Conservation (phyloP, 495 filamentous ascomycete genomes). For the Aspergillus cristatus region DNA sequence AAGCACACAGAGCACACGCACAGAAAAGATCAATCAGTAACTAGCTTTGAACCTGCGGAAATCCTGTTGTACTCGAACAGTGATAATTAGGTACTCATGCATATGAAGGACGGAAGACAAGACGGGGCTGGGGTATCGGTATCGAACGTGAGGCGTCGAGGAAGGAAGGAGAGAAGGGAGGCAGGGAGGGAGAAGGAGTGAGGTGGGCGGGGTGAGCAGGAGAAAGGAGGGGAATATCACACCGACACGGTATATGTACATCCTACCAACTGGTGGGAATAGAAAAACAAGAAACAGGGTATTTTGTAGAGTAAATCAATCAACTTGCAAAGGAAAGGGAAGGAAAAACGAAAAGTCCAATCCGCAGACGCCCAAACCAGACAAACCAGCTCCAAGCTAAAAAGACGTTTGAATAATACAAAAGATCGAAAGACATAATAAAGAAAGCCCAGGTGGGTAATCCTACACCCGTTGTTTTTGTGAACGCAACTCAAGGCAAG, state of each 20-base stretch:
- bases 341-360: background rate
- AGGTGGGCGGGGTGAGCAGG: background rate
- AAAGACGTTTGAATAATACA: background rate
- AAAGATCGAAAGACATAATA: background rate
- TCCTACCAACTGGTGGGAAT: conserved; percentile 1
- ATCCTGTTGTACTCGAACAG: background rate
- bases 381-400: background rate
- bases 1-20: background rate
- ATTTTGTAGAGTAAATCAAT: conserved; percentile 4
- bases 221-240: conserved; percentile 1
- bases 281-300: conserved; percentile 2
- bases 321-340: conserved; percentile 1
- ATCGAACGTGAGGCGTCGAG: conserved; percentile 15
- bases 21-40: conserved; percentile 2
- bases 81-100: background rate
- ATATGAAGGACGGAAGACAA: conserved; percentile 1
- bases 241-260: conserved; percentile 14
- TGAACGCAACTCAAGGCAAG: conserved; percentile 5
- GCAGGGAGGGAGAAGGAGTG: no score
- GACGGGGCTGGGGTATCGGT: conserved; percentile 20
- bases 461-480: background rate
- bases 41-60: conserved; percentile 25
- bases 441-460: background rate
- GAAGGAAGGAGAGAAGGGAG: background rate
- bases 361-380: background rate